A percentile compares a stretch with the other conserved stretches of the same genome.
Evolutionary conservation across 2,329 filamentous ascomycete genomes (phyloP).

Genomic region (Pseudogymnoascus pannorum): DNA sequence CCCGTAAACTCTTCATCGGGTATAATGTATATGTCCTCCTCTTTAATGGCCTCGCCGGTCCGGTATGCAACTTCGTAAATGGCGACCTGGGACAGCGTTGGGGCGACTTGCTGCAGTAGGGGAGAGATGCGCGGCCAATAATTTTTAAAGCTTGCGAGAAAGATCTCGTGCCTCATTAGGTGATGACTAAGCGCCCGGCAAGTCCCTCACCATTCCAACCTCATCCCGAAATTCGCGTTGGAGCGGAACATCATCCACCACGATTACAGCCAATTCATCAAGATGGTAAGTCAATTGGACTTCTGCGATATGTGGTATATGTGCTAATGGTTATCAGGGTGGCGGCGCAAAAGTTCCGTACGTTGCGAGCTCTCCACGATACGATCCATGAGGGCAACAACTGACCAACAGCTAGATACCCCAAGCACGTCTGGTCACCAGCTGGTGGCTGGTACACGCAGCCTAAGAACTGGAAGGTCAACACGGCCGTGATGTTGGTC

Average conservation of each 20-base stretch:
- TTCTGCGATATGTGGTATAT: slow-evolving; percentile 4
- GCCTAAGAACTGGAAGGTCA: slow-evolving; percentile 88
- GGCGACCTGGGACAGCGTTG: not conserved
- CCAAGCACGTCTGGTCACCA: slow-evolving; percentile 99
- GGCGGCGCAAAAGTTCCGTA: slow-evolving; percentile 74
- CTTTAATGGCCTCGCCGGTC: slow-evolving; percentile 13
- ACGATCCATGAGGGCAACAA: slow-evolving; percentile 39
- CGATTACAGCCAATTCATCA: slow-evolving; percentile 35
- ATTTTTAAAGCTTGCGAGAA: slow-evolving; percentile 11
- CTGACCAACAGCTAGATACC: slow-evolving; percentile 55
- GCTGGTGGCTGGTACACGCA: slow-evolving; percentile 96
- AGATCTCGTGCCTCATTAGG: slow-evolving; percentile 11
- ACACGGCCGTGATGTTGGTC: slow-evolving; percentile 70
- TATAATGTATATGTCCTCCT: slow-evolving; percentile 16
- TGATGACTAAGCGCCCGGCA: slow-evolving; percentile 13
- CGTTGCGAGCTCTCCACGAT: slow-evolving; percentile 26
- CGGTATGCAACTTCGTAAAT: slow-evolving; percentile 11
- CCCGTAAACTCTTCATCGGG: slow-evolving; percentile 54
- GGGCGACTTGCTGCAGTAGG: not conserved
- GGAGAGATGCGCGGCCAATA: slow-evolving; percentile 7
- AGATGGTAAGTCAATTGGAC: slow-evolving; percentile 44
- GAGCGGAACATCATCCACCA: slow-evolving; percentile 15
- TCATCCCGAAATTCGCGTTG: slow-evolving; percentile 10
- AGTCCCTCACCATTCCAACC: slow-evolving; percentile 17
- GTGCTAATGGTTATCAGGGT: slow-evolving; percentile 50